Base-by-base conservation (phyloP, 2,329 filamentous ascomycete genomes). In the Clarireedia paspali region DNA sequence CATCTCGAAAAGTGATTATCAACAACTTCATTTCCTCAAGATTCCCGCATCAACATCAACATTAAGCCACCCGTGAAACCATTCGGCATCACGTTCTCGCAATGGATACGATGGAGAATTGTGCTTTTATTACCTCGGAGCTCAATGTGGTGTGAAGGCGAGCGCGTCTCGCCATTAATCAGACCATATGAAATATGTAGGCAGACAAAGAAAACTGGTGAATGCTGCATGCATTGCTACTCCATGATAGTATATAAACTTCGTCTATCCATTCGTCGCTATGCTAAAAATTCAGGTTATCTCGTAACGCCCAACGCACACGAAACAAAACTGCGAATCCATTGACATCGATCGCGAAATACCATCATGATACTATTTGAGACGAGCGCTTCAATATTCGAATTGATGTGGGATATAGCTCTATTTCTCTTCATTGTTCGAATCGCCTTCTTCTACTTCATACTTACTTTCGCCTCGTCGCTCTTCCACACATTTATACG, bases 361-460 rank as follows among this genome's bases (percentile, higher is more conserved):
- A 34, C 42, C 10, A 26, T 7, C 2, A 61, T 59, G 55, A 58
- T 63, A 47, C 57, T 69, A 42, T 69, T 71, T 53, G 62, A 70
- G 45, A 69, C 69, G 5, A 66, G 64, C 20, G 65, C 70, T 53
- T 67, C 68, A 5, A 66, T 71, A 36, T 66, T 73, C 51, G 69
- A 72, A 40, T 50, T 72, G 50, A 64, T 73, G 53, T 73, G 70
- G 70, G 68, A 72, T 60, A 60, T 72, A 17, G 67, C 69, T 42
- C 63, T 73, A 12, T 64, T 66, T 38, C 64, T 71, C 55, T 72
- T 71, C 63, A 61, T 70, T 60, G 39, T 70, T 50, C 64, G 68
- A 50, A 62, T 70, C 44, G 66, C 66, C 26, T 60, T 68, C 47
- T 56, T 64, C 50, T 71, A 73, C 57, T 67, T 70, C 50, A 10